These are phyloP conservation scores for Cydonia oblonga DNA, from an alignment of 331 rosid species.

Conservation along the genomic window DNA sequence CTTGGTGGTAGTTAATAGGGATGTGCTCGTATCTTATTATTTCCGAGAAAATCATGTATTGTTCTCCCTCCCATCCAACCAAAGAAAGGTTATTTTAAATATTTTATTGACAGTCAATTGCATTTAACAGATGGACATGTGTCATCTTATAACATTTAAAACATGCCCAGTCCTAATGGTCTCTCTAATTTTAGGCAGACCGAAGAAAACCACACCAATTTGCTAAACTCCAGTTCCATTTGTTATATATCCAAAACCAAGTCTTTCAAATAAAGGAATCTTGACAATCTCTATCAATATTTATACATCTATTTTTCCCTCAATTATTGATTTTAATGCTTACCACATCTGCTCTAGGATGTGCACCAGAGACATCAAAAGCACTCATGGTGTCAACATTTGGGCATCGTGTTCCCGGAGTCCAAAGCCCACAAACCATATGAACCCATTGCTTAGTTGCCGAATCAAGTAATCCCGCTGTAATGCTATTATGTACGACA, in stretches of 20 bases:
- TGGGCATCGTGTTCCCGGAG: constrained; percentile 67
- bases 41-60: background rate
- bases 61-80: background rate
- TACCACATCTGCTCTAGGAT: constrained; percentile 36
- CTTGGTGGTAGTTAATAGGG: background rate
- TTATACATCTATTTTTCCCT: background rate
- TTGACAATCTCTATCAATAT: background rate
- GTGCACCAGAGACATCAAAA: constrained; percentile 53
- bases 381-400: constrained; percentile 65
- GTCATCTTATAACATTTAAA: background rate
- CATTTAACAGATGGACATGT: background rate
- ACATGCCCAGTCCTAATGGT: background rate
- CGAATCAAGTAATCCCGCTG: constrained; percentile 39
- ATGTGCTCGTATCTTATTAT: background rate
- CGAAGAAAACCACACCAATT: background rate
- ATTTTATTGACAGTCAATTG: background rate
- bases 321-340: constrained; percentile 6
- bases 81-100: background rate
- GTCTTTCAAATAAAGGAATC: background rate
- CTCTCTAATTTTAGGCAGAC: background rate
- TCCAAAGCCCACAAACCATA: constrained; percentile 80
- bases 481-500: constrained; percentile 32
- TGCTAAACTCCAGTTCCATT: background rate
- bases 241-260: background rate
- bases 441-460: constrained; percentile 66